A percentile compares a stretch with the other conserved stretches of the same genome.
These are phyloP conservation scores for Coelastrella sp. DNA, from an alignment of 139 green algal genomes.

Conservation along the genomic window DNA sequence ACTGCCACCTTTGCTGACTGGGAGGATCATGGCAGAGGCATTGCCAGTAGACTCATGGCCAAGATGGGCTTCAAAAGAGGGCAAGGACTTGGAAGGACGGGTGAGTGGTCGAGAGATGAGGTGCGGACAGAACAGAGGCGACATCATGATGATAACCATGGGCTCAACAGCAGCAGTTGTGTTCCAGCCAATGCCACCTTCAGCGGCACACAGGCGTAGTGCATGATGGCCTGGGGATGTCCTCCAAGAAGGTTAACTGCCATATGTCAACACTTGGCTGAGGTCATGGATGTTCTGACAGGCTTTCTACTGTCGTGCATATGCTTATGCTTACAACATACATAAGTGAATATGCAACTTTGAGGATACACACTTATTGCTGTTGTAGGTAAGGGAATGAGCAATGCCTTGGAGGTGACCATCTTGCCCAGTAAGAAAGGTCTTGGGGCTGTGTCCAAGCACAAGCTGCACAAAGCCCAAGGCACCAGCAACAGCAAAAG, in stretches of 20 bases:
- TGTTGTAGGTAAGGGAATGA: slow-evolving; percentile 15
- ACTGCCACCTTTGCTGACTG: slow-evolving; percentile 37
- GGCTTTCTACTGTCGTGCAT: too few species aligned
- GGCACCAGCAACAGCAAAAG: slow-evolving; percentile 34
- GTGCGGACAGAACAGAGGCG: background rate
- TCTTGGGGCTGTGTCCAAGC: background rate
- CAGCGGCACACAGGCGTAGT: too few species aligned
- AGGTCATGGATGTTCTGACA: too few species aligned
- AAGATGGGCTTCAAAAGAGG: slow-evolving; percentile 25
- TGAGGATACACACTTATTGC: background rate
- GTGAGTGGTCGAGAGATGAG: background rate
- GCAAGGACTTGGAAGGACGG: background rate
- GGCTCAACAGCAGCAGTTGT: background rate
- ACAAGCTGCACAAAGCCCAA: slow-evolving; percentile 18
- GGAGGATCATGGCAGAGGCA: slow-evolving; percentile 27
- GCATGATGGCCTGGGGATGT: too few species aligned
- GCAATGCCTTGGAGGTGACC: background rate
- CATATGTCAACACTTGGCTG: too few species aligned
- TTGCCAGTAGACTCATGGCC: slow-evolving; percentile 39
- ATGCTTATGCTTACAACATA: background rate
- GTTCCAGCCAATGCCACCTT: too few species aligned
- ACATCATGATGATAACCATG: background rate
- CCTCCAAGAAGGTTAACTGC: too few species aligned
- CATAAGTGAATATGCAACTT: too few species aligned
- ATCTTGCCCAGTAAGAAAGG: slow-evolving; percentile 33